Percentiles rank a stretch among this genome's conserved stretches.
Conservation (phyloP, 495 filamentous ascomycete species). For the Oidiodendron maius region DNA sequence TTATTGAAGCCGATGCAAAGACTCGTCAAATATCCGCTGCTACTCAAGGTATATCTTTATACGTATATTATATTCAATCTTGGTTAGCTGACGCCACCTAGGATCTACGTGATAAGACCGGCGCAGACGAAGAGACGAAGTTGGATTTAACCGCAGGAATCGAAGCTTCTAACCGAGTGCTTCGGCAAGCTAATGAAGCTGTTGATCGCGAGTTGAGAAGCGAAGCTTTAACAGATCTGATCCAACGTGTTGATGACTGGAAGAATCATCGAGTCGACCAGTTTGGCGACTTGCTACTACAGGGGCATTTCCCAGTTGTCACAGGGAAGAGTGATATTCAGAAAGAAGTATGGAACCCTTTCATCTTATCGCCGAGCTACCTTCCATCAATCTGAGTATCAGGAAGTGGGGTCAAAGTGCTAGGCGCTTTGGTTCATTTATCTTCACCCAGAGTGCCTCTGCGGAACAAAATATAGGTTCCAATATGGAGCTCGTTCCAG, state of each 20-base stretch:
- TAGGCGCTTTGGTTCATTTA: no score
- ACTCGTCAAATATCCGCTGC: slow-evolving; percentile 85
- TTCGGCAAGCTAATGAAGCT: slow-evolving; percentile 81
- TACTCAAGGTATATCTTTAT: slow-evolving; percentile 54
- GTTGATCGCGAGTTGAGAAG: slow-evolving; percentile 79
- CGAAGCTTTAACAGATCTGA: slow-evolving; percentile 75
- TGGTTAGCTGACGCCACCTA: slow-evolving; percentile 29
- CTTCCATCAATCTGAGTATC: background rate
- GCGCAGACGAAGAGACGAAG: slow-evolving; percentile 58
- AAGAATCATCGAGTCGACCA: slow-evolving; percentile 84
- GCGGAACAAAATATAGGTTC: no score
- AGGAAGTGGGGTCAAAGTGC: slow-evolving; percentile 3
- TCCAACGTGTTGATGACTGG: slow-evolving; percentile 91
- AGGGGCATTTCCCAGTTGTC: slow-evolving; percentile 89
- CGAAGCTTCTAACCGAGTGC: slow-evolving; percentile 66
- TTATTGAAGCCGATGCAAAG: slow-evolving; percentile 95
- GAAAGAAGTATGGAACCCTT: slow-evolving; percentile 58
- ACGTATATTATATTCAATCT: background rate
- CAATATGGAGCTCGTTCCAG: no score
- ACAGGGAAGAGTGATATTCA: slow-evolving; percentile 81
- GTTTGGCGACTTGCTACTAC: slow-evolving; percentile 82
- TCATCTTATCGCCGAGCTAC: no score
- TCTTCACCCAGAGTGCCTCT: no score
- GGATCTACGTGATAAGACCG: slow-evolving; percentile 81
- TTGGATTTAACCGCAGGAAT: slow-evolving; percentile 66